phyloP scores from a whole-genome alignment of 306 rosid species.

The Ceratonia siliqua region DNA sequence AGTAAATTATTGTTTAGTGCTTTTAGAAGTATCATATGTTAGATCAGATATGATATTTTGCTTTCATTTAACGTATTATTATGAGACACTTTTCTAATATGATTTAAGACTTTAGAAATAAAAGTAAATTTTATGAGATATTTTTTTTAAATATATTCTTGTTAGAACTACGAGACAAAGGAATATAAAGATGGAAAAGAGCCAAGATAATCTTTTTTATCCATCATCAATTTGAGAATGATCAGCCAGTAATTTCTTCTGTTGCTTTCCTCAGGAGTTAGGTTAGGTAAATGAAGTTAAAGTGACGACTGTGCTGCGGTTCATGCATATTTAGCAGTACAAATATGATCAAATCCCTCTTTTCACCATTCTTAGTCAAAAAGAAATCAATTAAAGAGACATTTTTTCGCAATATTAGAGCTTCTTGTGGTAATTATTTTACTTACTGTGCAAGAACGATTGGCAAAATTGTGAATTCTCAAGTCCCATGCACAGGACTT shows the following conservation, averaged over 20 bases:
- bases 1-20: no score
- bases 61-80: no score
- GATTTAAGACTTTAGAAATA: no score
- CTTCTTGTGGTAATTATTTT: background rate
- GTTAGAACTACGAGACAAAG: no score
- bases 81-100: no score
- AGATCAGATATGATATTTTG: no score
- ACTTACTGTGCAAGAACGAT: background rate
- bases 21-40: no score
- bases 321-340: background rate
- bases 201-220: background rate
- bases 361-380: background rate
- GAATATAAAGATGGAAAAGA: background rate
- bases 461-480: conserved; percentile 21
- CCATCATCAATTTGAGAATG: background rate
- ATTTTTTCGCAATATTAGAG: background rate
- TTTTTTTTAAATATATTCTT: no score
- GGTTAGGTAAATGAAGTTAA: conserved; percentile 36
- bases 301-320: background rate
- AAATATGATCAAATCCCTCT: background rate
- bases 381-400: no score
- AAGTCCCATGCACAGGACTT: background rate
- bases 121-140: no score
- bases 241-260: background rate
- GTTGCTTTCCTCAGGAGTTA: conserved; percentile 10